phyloP scores from a whole-genome alignment of 768 basidiomycete species.

The Suillus fuscotomentosus region DNA sequence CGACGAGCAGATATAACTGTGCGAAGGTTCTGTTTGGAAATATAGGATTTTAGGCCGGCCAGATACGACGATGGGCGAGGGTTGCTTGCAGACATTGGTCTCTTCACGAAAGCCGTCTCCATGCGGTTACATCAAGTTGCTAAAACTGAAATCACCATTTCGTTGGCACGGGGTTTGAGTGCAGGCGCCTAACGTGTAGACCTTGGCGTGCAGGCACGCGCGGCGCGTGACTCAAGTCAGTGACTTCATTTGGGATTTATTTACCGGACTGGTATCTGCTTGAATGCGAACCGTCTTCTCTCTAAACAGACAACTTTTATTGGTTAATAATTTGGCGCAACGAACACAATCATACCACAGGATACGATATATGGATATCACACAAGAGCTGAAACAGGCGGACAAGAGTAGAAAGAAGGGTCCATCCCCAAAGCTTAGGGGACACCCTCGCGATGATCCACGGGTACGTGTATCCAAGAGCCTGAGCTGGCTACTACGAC shows the following conservation, averaged over 20 bases:
- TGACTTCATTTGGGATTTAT: neutral
- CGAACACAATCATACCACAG: neutral
- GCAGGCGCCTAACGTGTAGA: neutral
- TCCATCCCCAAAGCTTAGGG: slow-evolving; percentile 48
- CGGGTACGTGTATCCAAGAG: slow-evolving; percentile 81
- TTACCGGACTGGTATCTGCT: neutral
- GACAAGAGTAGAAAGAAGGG: slow-evolving; percentile 11
- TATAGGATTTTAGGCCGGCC: slow-evolving; percentile 46
- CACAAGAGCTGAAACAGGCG: slow-evolving; percentile 9
- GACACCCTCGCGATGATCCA: slow-evolving; percentile 59
- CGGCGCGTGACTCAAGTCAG: slow-evolving; percentile 6
- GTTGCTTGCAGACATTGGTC: slow-evolving; percentile 19
- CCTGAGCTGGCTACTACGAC: slow-evolving; percentile 87
- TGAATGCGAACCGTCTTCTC: slow-evolving; percentile 12
- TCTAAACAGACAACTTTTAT: neutral
- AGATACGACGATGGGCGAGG: slow-evolving; percentile 33
- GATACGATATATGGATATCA: slow-evolving; percentile 1
- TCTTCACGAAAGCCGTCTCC: slow-evolving; percentile 4
- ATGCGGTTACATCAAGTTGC: neutral
- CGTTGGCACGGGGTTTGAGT: too few species aligned
- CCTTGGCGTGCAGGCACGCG: slow-evolving; percentile 3
- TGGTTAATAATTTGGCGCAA: neutral
- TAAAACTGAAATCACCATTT: neutral
- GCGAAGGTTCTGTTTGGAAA: slow-evolving; percentile 43
- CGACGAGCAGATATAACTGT: slow-evolving; percentile 20